Percentiles rank a stretch among this genome's conserved stretches.
These are phyloP conservation scores for Chlamydomonas incerta DNA, from an alignment of 139 green algal species.

Conservation along the genomic window DNA sequence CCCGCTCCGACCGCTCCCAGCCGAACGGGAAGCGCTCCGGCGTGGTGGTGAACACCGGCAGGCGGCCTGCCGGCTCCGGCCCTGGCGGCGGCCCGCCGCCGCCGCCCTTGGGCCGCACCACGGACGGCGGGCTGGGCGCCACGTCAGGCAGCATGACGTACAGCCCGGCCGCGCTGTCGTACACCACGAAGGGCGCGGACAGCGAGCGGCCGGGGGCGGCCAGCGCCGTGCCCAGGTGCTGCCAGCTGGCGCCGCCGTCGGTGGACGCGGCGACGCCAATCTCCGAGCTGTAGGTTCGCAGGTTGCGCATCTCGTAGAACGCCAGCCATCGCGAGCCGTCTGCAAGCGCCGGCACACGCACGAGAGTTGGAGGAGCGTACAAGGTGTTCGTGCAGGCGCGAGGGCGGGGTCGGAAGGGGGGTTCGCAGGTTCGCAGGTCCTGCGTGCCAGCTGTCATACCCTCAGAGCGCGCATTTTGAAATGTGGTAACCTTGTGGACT, in stretches of 20 bases:
- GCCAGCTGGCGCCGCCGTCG: conserved; percentile 5
- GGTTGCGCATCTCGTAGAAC: conserved; percentile 31
- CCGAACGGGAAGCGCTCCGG: not conserved
- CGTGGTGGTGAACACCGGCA: not conserved
- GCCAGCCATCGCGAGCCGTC: not conserved
- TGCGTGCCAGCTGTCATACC: not conserved
- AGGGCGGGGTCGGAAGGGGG: too few relatives aligned
- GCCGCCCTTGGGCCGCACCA: too few relatives aligned
- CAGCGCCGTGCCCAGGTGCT: conserved; percentile 28
- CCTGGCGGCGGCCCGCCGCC: too few relatives aligned
- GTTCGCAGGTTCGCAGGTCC: too few relatives aligned
- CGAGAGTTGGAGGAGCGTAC: too few relatives aligned
- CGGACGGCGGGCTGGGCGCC: not conserved
- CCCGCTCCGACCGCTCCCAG: not conserved
- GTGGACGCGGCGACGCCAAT: conserved; percentile 20
- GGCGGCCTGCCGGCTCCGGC: not conserved
- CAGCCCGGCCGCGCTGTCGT: not conserved
- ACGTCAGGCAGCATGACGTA: conserved; percentile 1
- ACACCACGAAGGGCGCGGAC: conserved; percentile 27
- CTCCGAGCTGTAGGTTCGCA: not conserved
- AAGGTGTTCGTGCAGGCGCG: too few relatives aligned
- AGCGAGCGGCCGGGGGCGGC: not conserved
- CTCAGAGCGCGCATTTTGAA: too few relatives aligned
- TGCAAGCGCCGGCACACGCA: too few relatives aligned
- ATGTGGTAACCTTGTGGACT: too few relatives aligned